phyloP scores from a whole-genome alignment of 768 basidiomycete genomes.

The Pholiota conissans region DNA sequence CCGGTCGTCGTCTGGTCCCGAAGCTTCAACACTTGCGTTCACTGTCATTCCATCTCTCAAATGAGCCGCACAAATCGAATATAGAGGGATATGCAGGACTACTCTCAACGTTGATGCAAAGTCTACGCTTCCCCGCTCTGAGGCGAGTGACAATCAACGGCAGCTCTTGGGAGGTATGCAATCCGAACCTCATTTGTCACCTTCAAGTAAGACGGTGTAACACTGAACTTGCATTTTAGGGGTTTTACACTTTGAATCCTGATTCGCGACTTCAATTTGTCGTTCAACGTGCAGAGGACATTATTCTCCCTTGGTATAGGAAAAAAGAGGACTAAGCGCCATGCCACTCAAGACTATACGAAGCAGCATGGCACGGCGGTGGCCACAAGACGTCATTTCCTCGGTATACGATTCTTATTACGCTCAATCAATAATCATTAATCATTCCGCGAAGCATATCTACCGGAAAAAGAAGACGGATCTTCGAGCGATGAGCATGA shows the following conservation, averaged over 20 bases:
- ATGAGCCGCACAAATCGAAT: conserved; percentile 23
- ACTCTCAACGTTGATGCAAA: neutral
- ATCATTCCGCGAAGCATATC: conserved; percentile 4
- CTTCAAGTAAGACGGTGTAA: neutral
- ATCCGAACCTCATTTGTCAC: neutral
- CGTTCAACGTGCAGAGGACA: neutral
- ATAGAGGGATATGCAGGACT: conserved; percentile 21
- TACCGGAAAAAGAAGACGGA: conserved; percentile 2
- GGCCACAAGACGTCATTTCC: conserved; percentile 1
- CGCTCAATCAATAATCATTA: conserved; percentile 4
- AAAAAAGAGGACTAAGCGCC: neutral
- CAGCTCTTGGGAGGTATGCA: conserved; percentile 32
- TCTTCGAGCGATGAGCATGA: conserved; percentile 1
- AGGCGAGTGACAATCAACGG: conserved; percentile 32
- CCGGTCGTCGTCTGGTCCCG: conserved; percentile 5
- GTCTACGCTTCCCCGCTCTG: conserved; percentile 19
- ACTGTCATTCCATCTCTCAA: conserved; percentile 32
- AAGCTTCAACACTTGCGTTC: conserved; percentile 29
- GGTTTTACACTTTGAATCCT: neutral
- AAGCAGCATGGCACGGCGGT: neutral
- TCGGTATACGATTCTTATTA: neutral
- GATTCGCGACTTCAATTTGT: neutral
- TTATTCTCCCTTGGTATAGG: neutral
- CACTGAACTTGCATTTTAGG: neutral
- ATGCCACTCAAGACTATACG: neutral